Conservation (phyloP, 164 flowering plant genomes). For the Annona squamosa region DNA sequence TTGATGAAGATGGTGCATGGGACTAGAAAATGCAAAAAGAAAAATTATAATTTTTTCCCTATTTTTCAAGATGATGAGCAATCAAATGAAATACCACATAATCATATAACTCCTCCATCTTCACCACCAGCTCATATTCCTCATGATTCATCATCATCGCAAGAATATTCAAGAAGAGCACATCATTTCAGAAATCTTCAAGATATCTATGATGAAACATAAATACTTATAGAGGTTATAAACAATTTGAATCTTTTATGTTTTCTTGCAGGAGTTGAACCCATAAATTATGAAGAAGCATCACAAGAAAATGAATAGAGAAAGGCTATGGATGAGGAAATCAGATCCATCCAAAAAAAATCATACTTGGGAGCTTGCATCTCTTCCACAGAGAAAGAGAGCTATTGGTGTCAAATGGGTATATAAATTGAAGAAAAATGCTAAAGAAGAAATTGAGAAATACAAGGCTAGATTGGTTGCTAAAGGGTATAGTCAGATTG, state of each 20-base stretch:
- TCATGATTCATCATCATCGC: no score
- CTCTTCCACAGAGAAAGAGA: not conserved
- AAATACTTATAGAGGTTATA: not conserved
- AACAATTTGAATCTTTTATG: not conserved
- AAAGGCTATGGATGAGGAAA: no score
- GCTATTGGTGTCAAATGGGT: not conserved
- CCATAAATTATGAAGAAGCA: not conserved
- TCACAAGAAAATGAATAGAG: not conserved
- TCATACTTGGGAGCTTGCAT: no score
- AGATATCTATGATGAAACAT: no score
- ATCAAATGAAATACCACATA: no score
- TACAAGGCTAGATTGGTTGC: not conserved
- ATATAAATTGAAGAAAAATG: not conserved
- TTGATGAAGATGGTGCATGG: constrained; percentile 1
- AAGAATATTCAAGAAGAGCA: no score
- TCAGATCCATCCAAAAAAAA: no score
- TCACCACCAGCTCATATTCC: no score
- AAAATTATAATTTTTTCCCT: no score
- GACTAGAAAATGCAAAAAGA: not conserved
- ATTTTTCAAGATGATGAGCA: no score
- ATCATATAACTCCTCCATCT: no score
- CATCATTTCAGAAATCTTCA: no score
- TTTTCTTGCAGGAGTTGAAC: not conserved
- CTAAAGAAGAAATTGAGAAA: not conserved
- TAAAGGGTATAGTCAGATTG: not conserved